Evolutionary conservation across 75 land plant genomes (phyloP).

Genomic region (Cupressus sempervirens): DNA sequence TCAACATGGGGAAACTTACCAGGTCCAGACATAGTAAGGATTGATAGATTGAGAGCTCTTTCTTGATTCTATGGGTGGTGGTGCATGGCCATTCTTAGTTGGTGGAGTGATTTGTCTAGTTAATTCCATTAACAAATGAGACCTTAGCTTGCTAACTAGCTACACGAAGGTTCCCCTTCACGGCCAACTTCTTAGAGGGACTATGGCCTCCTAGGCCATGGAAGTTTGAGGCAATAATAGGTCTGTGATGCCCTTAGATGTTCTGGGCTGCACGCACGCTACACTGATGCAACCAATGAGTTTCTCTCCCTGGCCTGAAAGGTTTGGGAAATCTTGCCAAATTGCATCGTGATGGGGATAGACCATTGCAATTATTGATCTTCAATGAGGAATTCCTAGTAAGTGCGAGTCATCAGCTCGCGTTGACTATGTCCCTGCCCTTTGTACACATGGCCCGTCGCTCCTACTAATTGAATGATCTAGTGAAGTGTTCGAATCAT

Average conservation of each 20-base stretch:
- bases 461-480: too few relatives aligned
- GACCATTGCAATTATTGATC: slow-evolving; percentile 38
- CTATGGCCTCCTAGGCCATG: slow-evolving; percentile 40
- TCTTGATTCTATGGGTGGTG: too few relatives aligned
- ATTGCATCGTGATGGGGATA: slow-evolving; percentile 38
- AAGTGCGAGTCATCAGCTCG: too few relatives aligned
- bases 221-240: slow-evolving; percentile 86
- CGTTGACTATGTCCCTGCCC: background rate
- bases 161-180: slow-evolving; percentile 24
- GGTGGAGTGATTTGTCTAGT: slow-evolving; percentile 90
- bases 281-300: slow-evolving; percentile 6
- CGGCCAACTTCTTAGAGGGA: slow-evolving; percentile 48
- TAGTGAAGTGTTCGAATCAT: too few relatives aligned
- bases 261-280: too few relatives aligned
- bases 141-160: slow-evolving; percentile 54
- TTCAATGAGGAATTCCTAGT: slow-evolving; percentile 39
- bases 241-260: too few relatives aligned
- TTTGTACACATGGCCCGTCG: too few relatives aligned
- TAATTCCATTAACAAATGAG: slow-evolving; percentile 92
- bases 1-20: slow-evolving; percentile 46
- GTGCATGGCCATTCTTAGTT: slow-evolving; percentile 56
- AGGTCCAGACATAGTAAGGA: slow-evolving; percentile 55
- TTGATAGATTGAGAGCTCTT: slow-evolving; percentile 54
- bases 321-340: slow-evolving; percentile 28
- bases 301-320: slow-evolving; percentile 16